These are phyloP conservation scores for Candida suzukii DNA, from an alignment of 805 yeast species.

Conservation along the genomic window DNA sequence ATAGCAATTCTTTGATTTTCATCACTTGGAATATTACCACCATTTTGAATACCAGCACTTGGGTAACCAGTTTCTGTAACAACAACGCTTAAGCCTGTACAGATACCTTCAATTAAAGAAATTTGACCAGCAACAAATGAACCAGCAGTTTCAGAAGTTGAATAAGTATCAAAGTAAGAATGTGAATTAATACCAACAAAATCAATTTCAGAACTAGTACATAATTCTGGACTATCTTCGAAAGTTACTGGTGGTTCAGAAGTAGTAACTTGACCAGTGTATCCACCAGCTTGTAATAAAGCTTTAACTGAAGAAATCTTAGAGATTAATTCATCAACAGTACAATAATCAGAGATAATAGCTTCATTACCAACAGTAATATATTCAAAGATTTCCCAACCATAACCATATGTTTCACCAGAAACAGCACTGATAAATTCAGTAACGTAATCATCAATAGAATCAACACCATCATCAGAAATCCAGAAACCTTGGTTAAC, in stretches of 20 bases:
- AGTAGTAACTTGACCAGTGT: conserved; percentile 68
- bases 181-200: conserved; percentile 84
- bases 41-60: conserved; percentile 62
- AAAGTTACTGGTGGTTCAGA: conserved; percentile 85
- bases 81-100: conserved; percentile 47
- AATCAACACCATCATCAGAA: conserved; percentile 51
- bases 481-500: conserved; percentile 91
- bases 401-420: conserved; percentile 32
- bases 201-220: conserved; percentile 66
- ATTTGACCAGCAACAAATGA: conserved; percentile 60
- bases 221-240: conserved; percentile 55
- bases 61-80: conserved; percentile 93
- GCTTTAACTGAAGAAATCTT: conserved; percentile 63
- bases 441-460: conserved; percentile 54
- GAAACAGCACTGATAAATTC: conserved; percentile 42
- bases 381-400: conserved; percentile 71
- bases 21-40: conserved; percentile 61
- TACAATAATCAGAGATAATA: conserved; percentile 50
- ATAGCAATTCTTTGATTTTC: conserved; percentile 72
- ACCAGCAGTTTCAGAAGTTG: conserved; percentile 66
- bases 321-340: conserved; percentile 52
- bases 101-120: conserved; percentile 42
- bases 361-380: conserved; percentile 91
- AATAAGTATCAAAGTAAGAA: conserved; percentile 65
- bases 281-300: conserved; percentile 60